Evolutionary conservation across 78 protist genomes (phyloP).

Genomic region (Speleostelium caveatum): DNA sequence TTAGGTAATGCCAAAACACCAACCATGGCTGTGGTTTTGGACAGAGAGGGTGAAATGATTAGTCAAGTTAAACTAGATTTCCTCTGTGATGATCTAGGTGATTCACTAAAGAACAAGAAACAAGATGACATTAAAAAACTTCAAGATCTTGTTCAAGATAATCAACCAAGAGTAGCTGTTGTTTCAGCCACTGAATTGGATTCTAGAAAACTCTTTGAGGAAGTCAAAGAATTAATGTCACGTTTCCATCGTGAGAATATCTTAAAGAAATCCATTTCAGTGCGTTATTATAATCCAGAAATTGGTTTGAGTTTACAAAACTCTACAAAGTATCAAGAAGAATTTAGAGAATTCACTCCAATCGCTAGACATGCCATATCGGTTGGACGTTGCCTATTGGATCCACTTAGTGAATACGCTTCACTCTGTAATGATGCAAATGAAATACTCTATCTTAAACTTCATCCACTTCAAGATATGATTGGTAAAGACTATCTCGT

Average conservation of each 20-base stretch:
- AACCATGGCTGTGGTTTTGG: conserved; percentile 60
- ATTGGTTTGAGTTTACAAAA: conserved; percentile 57
- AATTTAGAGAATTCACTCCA: conserved; percentile 61
- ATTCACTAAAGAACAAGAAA: conserved; percentile 25
- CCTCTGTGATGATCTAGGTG: conserved; percentile 58
- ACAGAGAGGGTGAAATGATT: conserved; percentile 37
- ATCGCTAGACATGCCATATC: conserved; percentile 53
- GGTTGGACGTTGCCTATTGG: conserved; percentile 60
- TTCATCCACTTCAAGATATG: conserved; percentile 79
- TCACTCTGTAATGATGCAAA: conserved; percentile 41
- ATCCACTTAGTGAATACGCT: conserved; percentile 69
- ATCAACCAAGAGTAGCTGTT: conserved; percentile 49
- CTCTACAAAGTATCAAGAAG: conserved; percentile 12
- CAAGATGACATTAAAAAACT: conserved; percentile 28
- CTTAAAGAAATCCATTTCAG: neutral
- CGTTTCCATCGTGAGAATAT: neutral
- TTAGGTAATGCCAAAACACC: conserved; percentile 43
- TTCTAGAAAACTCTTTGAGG: conserved; percentile 28
- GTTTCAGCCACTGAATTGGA: conserved; percentile 49
- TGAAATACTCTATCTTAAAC: conserved; percentile 58
- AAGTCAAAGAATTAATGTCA: conserved; percentile 6
- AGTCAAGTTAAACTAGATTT: conserved; percentile 53
- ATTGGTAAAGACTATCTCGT: conserved; percentile 58
- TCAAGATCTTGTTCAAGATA: neutral
- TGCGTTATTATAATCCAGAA: conserved; percentile 47